These are phyloP conservation scores for Yamadazyma oceani DNA, from an alignment of 1,139 yeast species.

Conservation along the genomic window DNA sequence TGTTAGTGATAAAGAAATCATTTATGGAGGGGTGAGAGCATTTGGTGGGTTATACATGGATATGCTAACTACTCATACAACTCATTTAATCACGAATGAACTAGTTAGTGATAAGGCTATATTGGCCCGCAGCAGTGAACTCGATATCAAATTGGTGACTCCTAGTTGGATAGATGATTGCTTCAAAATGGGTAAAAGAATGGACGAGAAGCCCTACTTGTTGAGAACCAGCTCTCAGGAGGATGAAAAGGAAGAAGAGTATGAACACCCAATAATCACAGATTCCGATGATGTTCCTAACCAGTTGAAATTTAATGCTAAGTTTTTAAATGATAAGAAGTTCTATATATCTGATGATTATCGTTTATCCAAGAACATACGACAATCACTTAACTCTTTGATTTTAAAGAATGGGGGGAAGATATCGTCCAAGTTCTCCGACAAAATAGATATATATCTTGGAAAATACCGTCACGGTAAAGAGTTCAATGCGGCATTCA, in stretches of 20 bases:
- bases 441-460: constrained; percentile 55
- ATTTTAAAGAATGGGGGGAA: constrained; percentile 36
- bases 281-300: constrained; percentile 14
- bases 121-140: constrained; percentile 39
- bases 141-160: constrained; percentile 59
- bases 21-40: constrained; percentile 65
- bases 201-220: constrained; percentile 56
- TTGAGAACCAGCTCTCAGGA: constrained; percentile 7
- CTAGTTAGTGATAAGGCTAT: constrained; percentile 51
- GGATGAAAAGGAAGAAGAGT: constrained; percentile 7
- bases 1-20: constrained; percentile 60
- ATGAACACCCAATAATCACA: constrained; percentile 10
- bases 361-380: constrained; percentile 31
- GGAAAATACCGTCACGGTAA: constrained; percentile 65
- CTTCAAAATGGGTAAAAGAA: constrained; percentile 48
- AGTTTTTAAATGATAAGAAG: constrained; percentile 24
- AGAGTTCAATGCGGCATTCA: constrained; percentile 33
- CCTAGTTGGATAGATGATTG: constrained; percentile 82
- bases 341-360: constrained; percentile 36
- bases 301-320: constrained; percentile 11
- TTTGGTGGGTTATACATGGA: constrained; percentile 75
- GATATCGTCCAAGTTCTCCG: constrained; percentile 20
- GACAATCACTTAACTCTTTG: constrained; percentile 25
- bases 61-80: constrained; percentile 65
- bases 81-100: constrained; percentile 70